phyloP scores from a whole-genome alignment of 768 basidiomycete genomes.

The Pholiota conissans region DNA sequence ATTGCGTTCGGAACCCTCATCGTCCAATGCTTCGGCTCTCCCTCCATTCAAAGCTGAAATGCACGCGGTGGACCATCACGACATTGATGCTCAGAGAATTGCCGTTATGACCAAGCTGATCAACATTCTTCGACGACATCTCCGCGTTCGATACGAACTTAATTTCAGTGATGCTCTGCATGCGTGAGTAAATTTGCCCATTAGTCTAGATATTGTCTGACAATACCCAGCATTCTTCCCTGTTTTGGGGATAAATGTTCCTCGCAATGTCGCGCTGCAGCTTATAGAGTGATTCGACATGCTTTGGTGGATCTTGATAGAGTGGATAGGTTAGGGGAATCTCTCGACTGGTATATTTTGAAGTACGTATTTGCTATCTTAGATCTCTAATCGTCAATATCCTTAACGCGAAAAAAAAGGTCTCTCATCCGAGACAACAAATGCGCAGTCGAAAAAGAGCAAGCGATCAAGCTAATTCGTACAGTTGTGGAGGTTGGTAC shows the following conservation, averaged over 20 bases:
- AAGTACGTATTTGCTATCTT: conserved; percentile 47
- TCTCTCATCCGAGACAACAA: conserved; percentile 86
- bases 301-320: conserved; percentile 71
- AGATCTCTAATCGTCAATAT: conserved; percentile 6
- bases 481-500: conserved; percentile 77
- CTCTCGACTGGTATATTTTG: conserved; percentile 89
- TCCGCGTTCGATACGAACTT: conserved; percentile 77
- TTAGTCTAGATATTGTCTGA: not conserved
- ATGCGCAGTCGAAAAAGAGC: conserved; percentile 83
- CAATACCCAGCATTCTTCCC: conserved; percentile 61
- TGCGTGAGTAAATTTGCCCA: conserved; percentile 51
- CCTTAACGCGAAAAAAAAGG: conserved; percentile 35
- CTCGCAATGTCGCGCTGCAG: conserved; percentile 74
- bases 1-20: conserved; percentile 34
- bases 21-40: conserved; percentile 33
- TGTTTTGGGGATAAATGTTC: conserved; percentile 75
- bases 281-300: conserved; percentile 84
- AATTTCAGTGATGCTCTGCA: conserved; percentile 68
- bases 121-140: conserved; percentile 62
- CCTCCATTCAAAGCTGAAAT: conserved; percentile 27
- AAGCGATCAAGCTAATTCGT: conserved; percentile 88
- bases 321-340: conserved; percentile 62
- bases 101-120: conserved; percentile 68
- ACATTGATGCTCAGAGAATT: conserved; percentile 55
- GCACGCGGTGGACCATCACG: conserved; percentile 33